phyloP scores from a whole-genome alignment of 75 land plant species.

The Pseudotsuga menziesii region DNA sequence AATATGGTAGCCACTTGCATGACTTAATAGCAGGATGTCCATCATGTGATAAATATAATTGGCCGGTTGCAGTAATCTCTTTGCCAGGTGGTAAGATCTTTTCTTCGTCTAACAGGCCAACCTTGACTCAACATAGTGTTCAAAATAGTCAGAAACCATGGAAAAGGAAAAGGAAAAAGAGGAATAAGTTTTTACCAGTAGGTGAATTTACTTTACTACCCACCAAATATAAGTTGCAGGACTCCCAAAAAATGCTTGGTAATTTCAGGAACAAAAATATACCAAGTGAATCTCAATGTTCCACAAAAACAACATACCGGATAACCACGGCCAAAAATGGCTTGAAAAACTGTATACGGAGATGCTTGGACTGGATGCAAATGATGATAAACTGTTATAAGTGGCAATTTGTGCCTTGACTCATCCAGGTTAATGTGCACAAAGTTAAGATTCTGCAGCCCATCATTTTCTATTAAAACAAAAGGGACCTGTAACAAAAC shows the following conservation, averaged over 20 bases:
- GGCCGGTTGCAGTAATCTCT: conserved; percentile 77
- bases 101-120: conserved; percentile 90
- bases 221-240: background rate
- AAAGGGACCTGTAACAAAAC: conserved; percentile 69
- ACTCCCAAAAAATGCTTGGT: background rate
- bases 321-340: conserved; percentile 75
- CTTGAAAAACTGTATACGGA: conserved; percentile 72
- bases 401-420: conserved; percentile 68
- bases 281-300: background rate
- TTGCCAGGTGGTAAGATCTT: conserved; percentile 77
- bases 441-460: conserved; percentile 25
- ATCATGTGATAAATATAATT: conserved; percentile 38
- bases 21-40: conserved; percentile 68
- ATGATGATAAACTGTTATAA: conserved; percentile 74
- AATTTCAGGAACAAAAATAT: background rate
- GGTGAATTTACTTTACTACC: background rate
- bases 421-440: conserved; percentile 66
- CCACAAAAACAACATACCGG: conserved; percentile 48
- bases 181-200: background rate
- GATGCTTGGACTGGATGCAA: conserved; percentile 63
- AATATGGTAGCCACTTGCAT: conserved; percentile 63
- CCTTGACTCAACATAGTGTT: conserved; percentile 28
- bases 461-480: conserved; percentile 54
- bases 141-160: conserved; percentile 2
- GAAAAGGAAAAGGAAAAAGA: background rate